Evolutionary conservation across 225 moss, liverwort and hornwort species (phyloP), one percentile per base, ranked within the genome.

Genomic region (Neckera pumila): DNA sequence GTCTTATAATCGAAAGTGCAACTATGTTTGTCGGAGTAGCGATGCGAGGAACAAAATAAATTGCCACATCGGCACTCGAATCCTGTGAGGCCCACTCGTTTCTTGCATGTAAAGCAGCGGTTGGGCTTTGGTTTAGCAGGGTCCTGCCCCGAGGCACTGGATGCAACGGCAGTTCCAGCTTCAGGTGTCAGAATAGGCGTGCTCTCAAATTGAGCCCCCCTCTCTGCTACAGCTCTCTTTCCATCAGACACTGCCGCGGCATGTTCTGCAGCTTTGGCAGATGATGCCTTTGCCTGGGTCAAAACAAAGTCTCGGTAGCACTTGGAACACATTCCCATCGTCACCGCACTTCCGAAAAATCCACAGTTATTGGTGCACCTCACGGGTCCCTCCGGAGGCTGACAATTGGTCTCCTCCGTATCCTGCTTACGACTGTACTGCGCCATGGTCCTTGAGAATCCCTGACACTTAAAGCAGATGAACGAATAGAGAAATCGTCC

Each of bases 381-480:
- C 84, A 98, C 93, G 59, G 98, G 97, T 34, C 97, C 98, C 91
- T 98, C 97, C 43, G 95, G 95, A 33, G 97, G 91, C 94, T 98
- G 98, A 87, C 95, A 97, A 87, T 97, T 95, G 64, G 97, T 98
- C 89, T 96, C 97, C 89, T 97, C 97, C 88, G 86, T 94, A 58
- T 96, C 97, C 79, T 94, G 96, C 92, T 98, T 96, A 95, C 96
- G 95, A 92, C 96, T 97, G 89, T 97, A 96, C 91, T 98, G 97
- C 70, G 96, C 97, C 97, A 98, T 98, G 78, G 74, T 90, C 49
- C 63, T 85, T 53, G 53, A 63, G 5, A 59, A 42, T 61, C 23
- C 87, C 74, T 31, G 40, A 84, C 74, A 90, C 79, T 56, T n/a
- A 59, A 84, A 84, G 59, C 28, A 30, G 76, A 67, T 76, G 42